Conservation (phyloP, 2,329 filamentous ascomycete genomes). For the Akanthomyces uredinophilus region DNA sequence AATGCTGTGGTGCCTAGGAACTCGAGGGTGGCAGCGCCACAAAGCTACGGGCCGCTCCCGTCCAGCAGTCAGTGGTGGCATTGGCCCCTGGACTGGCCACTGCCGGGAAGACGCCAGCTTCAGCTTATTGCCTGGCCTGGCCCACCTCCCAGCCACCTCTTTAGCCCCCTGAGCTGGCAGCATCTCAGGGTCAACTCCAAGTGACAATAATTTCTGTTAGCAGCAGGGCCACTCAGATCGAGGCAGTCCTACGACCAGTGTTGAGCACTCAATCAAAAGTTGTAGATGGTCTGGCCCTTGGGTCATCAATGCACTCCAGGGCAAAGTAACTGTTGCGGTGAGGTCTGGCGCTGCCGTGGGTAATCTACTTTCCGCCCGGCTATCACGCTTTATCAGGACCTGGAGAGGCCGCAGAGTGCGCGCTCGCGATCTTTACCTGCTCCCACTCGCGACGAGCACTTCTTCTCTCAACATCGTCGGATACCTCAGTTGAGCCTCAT, state of each 20-base stretch:
- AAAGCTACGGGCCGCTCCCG: neutral
- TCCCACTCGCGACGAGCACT: neutral
- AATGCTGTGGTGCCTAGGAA: neutral
- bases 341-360: neutral
- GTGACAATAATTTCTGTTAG: constrained; percentile 29
- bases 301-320: too few species aligned
- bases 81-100: neutral
- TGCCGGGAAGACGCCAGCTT: neutral
- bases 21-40: neutral
- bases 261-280: too few species aligned
- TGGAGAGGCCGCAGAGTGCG: constrained; percentile 2
- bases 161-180: constrained; percentile 20
- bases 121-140: too few species aligned
- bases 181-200: constrained; percentile 24
- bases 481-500: neutral
- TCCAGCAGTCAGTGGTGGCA: too few species aligned
- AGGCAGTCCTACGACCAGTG: neutral
- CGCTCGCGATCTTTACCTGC: neutral
- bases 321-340: too few species aligned
- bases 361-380: neutral
- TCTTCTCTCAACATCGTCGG: neutral
- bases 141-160: constrained; percentile 24
- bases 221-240: neutral
- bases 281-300: too few species aligned
- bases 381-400: neutral